Conservation (phyloP, 2,329 filamentous ascomycete species). For the Arthrobotrys megalospora region DNA sequence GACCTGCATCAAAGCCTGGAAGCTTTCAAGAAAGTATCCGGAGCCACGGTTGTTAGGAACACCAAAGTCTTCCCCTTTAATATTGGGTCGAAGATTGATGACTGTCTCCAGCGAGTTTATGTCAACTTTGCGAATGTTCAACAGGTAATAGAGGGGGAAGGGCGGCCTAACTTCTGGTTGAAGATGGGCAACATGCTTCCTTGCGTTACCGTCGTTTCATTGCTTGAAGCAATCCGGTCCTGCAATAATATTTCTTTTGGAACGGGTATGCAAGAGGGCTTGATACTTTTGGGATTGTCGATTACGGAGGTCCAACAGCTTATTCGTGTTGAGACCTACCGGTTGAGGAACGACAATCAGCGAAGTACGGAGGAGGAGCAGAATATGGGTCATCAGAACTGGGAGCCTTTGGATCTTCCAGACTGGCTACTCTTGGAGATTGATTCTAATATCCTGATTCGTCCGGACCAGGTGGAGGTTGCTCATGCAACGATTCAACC, state of each 20-base stretch:
- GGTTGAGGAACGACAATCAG: slow-evolving; percentile 45
- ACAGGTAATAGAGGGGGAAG: slow-evolving; percentile 5
- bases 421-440: slow-evolving; percentile 77
- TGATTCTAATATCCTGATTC: slow-evolving; percentile 76
- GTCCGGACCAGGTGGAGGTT: slow-evolving; percentile 75
- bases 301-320: slow-evolving; percentile 46
- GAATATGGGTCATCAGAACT: slow-evolving; percentile 73
- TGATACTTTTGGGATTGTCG: slow-evolving; percentile 34
- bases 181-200: slow-evolving; percentile 37
- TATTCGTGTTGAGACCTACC: slow-evolving; percentile 47
- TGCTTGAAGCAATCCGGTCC: slow-evolving; percentile 43
- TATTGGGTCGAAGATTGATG: slow-evolving; percentile 32
- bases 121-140: slow-evolving; percentile 1
- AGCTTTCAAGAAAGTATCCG: slow-evolving; percentile 63
- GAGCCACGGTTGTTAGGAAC: neutral
- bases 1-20: slow-evolving; percentile 67
- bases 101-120: neutral
- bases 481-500: slow-evolving; percentile 75
- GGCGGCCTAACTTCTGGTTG: slow-evolving; percentile 28
- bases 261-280: slow-evolving; percentile 34
- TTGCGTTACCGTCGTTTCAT: slow-evolving; percentile 35
- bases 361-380: slow-evolving; percentile 66
- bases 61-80: slow-evolving; percentile 8
- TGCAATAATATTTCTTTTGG: slow-evolving; percentile 43
- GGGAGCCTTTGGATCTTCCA: slow-evolving; percentile 71